Percentiles rank a stretch among this genome's conserved stretches.
These are phyloP conservation scores for Magnolia changhungtana DNA, from an alignment of 164 flowering plant species.

Conservation along the genomic window DNA sequence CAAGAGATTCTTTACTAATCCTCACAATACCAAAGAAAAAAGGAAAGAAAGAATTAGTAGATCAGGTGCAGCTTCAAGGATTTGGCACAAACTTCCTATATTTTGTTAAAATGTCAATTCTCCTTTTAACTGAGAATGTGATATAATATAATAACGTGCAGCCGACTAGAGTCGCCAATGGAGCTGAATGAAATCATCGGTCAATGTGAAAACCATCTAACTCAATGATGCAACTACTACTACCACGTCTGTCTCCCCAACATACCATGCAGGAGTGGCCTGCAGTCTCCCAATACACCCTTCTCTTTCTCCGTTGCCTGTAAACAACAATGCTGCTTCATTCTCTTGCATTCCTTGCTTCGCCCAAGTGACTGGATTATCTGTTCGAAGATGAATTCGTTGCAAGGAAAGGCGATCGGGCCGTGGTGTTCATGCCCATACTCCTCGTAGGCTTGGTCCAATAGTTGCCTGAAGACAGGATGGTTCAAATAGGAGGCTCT, in stretches of 20 bases:
- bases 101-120: background rate
- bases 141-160: background rate
- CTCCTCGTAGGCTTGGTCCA: slow-evolving; percentile 56
- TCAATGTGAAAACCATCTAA: too few relatives aligned
- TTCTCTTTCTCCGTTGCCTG: background rate
- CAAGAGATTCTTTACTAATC: too few relatives aligned
- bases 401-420: slow-evolving; percentile 66
- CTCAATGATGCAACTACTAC: background rate
- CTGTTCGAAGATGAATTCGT: slow-evolving; percentile 60
- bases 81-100: background rate
- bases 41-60: background rate
- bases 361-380: slow-evolving; percentile 37
- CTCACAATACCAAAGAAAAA: background rate
- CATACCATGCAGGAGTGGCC: background rate
- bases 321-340: background rate
- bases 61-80: background rate
- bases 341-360: background rate
- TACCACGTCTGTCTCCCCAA: background rate
- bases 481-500: slow-evolving; percentile 62
- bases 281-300: background rate
- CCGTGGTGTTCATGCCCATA: slow-evolving; percentile 54
- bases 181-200: background rate
- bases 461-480: slow-evolving; percentile 53
- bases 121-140: background rate
- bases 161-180: background rate